Base-by-base conservation (phyloP, 148 eudicot genomes). In the Diospyros lotus region DNA sequence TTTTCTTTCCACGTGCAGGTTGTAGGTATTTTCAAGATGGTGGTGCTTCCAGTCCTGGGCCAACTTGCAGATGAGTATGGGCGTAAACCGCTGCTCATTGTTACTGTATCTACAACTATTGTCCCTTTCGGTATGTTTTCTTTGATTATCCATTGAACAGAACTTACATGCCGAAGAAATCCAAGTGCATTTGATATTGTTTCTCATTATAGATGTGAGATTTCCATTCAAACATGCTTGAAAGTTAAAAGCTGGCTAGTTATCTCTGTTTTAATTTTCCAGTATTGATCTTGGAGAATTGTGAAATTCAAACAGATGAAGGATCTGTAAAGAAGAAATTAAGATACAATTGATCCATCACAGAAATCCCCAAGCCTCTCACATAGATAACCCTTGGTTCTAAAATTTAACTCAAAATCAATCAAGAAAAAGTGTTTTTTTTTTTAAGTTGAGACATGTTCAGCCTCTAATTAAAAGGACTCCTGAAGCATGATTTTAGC, bases 61-160 rank as follows among this genome's bases (percentile, higher is more conserved):
- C 98, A 93, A 81, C 94, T 93, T 74, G 79, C 98, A 43, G 98
- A 93, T 81, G 98, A 93, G 68, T 87, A 87, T 72, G 98, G 98
- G 67, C 93, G 98, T 70, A 93, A 91, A 77, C 98, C 96, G 5
- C 85, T 93, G 71, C 94, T 93, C 59, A 88, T 93, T 78, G 40
- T 93, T 38, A 93, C 96, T 56, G 79, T 93, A 45, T 93, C 98
- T 38, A 93, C 98, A 10, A 82, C 92, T 72, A 86, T 93, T 39
- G 56, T 88, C 60, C 98, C 98, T 66, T 91, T 91, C 72, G 73
- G 98, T 91, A 86, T 59, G 94, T 81, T 76, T 41, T 10, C 3
- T 38, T 17, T 54, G 61, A 40, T 61, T 74, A 13, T 73, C 12
- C 66, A 73, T 62, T 2, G 50, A 55, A 10, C 58, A 9, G 42